Evolutionary conservation across 208 protist species (phyloP).

Genomic region (Crithidia fasciculata): DNA sequence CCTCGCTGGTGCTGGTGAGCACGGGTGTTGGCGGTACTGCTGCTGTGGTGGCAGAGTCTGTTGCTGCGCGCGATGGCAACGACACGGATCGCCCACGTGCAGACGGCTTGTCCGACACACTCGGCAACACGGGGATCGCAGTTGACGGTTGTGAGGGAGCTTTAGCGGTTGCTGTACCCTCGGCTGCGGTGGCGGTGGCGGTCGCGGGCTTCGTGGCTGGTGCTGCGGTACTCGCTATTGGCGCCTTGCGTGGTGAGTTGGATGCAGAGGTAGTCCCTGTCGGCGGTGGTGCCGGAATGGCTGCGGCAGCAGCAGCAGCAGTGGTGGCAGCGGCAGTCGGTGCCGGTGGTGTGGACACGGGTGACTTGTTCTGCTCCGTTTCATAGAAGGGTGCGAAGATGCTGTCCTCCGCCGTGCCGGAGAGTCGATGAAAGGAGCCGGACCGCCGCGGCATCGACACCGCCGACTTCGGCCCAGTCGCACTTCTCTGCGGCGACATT

Average conservation of each 20-base stretch:
- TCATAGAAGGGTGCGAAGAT: constrained; percentile 11
- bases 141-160: neutral
- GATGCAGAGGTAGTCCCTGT: neutral
- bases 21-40: no score
- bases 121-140: neutral
- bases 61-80: neutral
- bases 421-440: neutral
- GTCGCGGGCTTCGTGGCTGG: neutral
- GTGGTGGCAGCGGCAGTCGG: neutral
- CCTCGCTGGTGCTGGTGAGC: no score
- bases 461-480: neutral
- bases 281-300: neutral
- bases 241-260: no score
- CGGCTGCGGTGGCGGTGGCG: neutral
- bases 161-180: neutral
- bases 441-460: neutral
- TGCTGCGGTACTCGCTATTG: no score
- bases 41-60: no score
- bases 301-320: neutral
- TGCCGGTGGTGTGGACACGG: neutral
- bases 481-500: neutral
- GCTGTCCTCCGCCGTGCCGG: no score
- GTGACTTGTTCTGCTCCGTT: neutral
- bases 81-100: neutral
- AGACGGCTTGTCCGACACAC: neutral